Conservation (phyloP, 495 filamentous ascomycete species). For the Oidiodendron maius region DNA sequence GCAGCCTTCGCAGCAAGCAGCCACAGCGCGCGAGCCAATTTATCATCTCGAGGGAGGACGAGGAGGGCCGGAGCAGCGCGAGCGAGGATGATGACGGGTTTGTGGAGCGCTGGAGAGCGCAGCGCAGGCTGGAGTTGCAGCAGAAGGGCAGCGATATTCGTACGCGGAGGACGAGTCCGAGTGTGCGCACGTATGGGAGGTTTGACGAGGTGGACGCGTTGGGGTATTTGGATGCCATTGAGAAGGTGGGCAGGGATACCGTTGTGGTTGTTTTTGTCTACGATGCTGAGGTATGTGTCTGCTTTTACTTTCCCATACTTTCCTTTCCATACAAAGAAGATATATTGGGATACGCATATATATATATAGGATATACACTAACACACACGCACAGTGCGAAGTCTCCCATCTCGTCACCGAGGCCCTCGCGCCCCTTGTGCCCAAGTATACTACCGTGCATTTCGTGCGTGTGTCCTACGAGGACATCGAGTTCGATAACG, state of each 20-base stretch:
- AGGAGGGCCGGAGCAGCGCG: slow-evolving; percentile 45
- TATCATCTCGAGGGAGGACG: slow-evolving; percentile 15
- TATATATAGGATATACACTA: too few relatives aligned
- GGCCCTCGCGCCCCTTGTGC: slow-evolving; percentile 66
- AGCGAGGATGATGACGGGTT: slow-evolving; percentile 77
- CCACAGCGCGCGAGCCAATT: slow-evolving; percentile 2
- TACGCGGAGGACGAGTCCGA: slow-evolving; percentile 59
- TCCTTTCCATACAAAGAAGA: too few relatives aligned
- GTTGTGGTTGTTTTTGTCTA: slow-evolving; percentile 94
- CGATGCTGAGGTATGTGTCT: slow-evolving; percentile 68
- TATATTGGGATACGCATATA: too few relatives aligned
- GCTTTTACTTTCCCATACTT: neutral
- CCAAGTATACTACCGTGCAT: slow-evolving; percentile 59
- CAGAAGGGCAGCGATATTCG: slow-evolving; percentile 36
- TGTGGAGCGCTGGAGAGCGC: slow-evolving; percentile 74
- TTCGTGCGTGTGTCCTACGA: slow-evolving; percentile 90
- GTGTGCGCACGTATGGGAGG: slow-evolving; percentile 67
- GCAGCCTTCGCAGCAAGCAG: slow-evolving; percentile 5
- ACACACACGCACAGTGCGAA: too few relatives aligned
- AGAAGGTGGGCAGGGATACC: slow-evolving; percentile 74
- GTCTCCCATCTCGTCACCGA: slow-evolving; percentile 72
- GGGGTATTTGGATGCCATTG: slow-evolving; percentile 91
- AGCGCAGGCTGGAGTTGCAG: slow-evolving; percentile 65
- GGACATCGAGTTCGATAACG: slow-evolving; percentile 92
- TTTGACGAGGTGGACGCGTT: slow-evolving; percentile 81